Evolutionary conservation across 139 green algal genomes (phyloP).

Genomic region (Coelastrella sp.): DNA sequence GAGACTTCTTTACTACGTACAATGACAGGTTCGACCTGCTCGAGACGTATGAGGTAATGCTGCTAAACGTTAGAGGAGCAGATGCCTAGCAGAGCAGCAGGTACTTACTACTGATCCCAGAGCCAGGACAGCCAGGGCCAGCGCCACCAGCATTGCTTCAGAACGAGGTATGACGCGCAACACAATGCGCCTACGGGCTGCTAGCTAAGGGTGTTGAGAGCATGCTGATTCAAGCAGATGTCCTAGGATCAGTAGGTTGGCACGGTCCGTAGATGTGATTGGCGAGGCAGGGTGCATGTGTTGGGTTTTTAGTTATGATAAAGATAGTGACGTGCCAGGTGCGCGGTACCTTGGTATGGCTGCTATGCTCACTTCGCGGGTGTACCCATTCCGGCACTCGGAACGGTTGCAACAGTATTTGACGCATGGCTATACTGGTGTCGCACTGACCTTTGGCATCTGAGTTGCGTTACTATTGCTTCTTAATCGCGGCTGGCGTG

Average conservation of each 20-base stretch:
- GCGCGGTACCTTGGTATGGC: too few relatives aligned
- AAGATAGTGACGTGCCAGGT: background rate
- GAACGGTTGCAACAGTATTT: background rate
- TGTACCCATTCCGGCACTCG: background rate
- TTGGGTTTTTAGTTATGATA: background rate
- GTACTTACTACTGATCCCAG: background rate
- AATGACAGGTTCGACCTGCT: too few relatives aligned
- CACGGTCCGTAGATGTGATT: background rate
- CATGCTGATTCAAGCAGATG: too few relatives aligned
- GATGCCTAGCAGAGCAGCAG: background rate
- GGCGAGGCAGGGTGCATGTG: background rate
- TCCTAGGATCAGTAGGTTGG: background rate
- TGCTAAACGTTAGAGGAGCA: too few relatives aligned
- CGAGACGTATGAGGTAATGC: too few relatives aligned
- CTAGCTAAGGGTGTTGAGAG: too few relatives aligned
- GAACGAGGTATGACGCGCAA: background rate
- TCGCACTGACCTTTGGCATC: too few relatives aligned
- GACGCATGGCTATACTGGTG: background rate
- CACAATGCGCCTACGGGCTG: too few relatives aligned
- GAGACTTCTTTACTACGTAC: too few relatives aligned
- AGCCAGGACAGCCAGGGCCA: background rate
- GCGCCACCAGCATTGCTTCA: background rate
- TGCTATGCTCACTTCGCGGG: background rate
- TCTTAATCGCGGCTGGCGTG: too few relatives aligned
- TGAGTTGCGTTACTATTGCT: too few relatives aligned